Evolutionary conservation across 129 eudicot species (phyloP), one percentile per base, ranked within the genome.

Genomic region (Glebionis coronaria): DNA sequence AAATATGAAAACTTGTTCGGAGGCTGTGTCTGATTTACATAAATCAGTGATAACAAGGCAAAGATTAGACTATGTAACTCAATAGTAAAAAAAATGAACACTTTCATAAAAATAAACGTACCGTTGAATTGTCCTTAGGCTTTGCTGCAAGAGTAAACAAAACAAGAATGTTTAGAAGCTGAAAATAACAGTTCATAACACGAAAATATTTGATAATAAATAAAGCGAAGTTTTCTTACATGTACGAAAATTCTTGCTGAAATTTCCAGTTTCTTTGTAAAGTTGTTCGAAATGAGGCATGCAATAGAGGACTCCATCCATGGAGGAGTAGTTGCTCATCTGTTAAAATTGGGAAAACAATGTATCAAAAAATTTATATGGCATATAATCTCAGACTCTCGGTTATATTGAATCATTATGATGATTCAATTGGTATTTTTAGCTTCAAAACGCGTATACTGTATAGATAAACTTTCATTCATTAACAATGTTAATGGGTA

Each of bases 321-420:
- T 91, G 70, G 95, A 91, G 13, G 95, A 91, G 79, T 91, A 91
- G 83, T 85, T 91, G 95, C 87, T 85, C 89, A 91, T 91, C 96
- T 91, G 65, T 35, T 35, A 35, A 5, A 35, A 35, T 35, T 23
- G 25, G 25, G 40, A 35, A 35, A 35, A 35, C 6, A 35, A 35
- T 35, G 40, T 35, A 35, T 5, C 2, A 35, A 35, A 4, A 35
- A 6, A 5, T 35, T 35, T 35, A 6, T 35, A 5, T 6, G 6
- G 40, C 40, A 35, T 5, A 35, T 35, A 35, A 23, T 23, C 25
- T 23, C 25, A 23, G 1, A 23, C 25, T 23, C 40, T 35, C 40
- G 1, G 9, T 6, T 35, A 35, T 35, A 7, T 0, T 5, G 1
- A 35, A 35, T 35, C 7, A 35, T 35, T 35, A 5, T 35, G 40